Conservation (phyloP, 2,329 filamentous ascomycete species). For the Fusarium multiceps region DNA sequence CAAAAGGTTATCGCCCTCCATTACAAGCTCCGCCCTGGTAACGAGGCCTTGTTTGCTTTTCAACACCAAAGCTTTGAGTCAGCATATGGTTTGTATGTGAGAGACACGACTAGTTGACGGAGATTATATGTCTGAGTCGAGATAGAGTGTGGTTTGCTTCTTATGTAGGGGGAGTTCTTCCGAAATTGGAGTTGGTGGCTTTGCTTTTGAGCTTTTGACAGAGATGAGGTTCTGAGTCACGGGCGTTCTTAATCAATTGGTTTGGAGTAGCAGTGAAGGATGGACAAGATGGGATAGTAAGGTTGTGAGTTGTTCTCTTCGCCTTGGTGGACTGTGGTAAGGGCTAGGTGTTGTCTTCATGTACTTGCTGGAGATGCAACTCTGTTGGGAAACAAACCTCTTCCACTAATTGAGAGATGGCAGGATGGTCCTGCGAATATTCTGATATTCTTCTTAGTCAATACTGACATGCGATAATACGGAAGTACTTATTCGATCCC, state of each 20-base stretch:
- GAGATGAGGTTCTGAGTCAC: neutral
- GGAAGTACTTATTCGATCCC: neutral
- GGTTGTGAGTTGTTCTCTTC: neutral
- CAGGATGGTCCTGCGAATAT: no score
- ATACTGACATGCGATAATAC: no score
- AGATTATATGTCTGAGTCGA: neutral
- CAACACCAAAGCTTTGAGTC: neutral
- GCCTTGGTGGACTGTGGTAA: neutral
- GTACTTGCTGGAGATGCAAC: neutral
- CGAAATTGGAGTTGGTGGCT: neutral
- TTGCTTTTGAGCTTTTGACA: neutral
- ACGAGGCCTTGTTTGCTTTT: neutral
- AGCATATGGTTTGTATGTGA: neutral
- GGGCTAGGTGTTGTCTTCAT: neutral
- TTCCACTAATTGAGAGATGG: no score
- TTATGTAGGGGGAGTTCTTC: neutral
- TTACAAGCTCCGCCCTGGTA: neutral
- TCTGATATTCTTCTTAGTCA: no score
- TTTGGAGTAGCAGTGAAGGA: neutral
- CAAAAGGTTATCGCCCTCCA: conserved; percentile 21
- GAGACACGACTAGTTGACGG: neutral
- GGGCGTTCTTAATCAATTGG: neutral
- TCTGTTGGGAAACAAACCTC: no score
- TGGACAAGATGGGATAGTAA: neutral
- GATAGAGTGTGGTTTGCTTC: neutral